Evolutionary conservation across 2,329 filamentous ascomycete genomes (phyloP), one percentile per base, ranked within the genome.

Genomic region (Trichophyton mentagrophytes): DNA sequence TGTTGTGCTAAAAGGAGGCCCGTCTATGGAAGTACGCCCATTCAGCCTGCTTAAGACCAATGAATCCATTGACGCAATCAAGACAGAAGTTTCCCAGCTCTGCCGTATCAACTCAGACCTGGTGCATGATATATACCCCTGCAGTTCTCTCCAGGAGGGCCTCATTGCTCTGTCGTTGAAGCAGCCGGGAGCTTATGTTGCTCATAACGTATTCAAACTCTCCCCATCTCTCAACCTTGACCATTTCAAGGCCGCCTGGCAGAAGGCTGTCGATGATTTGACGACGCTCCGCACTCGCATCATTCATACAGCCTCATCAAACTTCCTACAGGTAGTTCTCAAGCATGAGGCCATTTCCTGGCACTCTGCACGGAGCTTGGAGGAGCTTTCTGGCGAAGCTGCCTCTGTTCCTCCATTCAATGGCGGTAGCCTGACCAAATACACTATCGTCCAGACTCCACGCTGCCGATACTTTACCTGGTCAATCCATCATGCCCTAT

Each of bases 401-500:
- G 61, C 67, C 25, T 64, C 69, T 2, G 40, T 73, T 2, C 68
- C 70, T 7, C 68, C 69, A 22, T 67, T 71, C 25, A 72, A 75
- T 40, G 75, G 74, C 27, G 71, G 67, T 3, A 57, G 62, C 1
- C 61, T 77, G 8, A 69, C 70, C 15, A 67, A 69, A 13, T 76
- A 73, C 62, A 70, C 69, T 0, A 70, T 77, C 27, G 68, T 75
- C 3, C 62, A 69, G 25, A 63, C 70, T 2, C 67, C 66, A 0
- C 64, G 67, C 11, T 60, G 60, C 40, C 64, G 65, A 1, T 74
- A 78, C 64, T 76, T 82, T 17, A 72, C 79, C 2, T 78, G 78
- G 70, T 77, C 77, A 0, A 74, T 79, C 58, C 79, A 81, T 61
- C 79, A 81, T 59, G 77, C 77, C 3, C 69, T 81, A 1, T 81